phyloP scores from a whole-genome alignment of 1,284 basidiomycete genomes.

The Uromyces viciae-fabae region DNA sequence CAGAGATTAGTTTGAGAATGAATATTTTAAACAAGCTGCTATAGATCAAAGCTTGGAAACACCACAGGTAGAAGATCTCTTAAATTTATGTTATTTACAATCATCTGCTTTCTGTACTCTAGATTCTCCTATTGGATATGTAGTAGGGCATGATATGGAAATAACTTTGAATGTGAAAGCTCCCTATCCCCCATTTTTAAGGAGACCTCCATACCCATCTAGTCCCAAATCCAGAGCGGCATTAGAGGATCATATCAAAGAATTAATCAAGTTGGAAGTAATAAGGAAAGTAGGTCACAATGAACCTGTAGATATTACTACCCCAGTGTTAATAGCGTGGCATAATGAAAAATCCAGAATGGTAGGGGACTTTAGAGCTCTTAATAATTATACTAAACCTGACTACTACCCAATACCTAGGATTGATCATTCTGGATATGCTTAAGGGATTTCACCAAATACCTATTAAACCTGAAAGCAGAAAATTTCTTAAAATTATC shows the following conservation, averaged over 20 bases:
- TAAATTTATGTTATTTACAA: background rate
- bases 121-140: background rate
- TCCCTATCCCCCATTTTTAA: background rate
- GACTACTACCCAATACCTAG: background rate
- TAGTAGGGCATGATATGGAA: background rate
- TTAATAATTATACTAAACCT: background rate
- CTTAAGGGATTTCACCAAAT: slow-evolving; percentile 23
- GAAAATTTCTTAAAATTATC: background rate
- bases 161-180: background rate
- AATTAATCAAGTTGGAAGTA: background rate
- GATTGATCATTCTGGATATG: background rate
- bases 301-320: background rate
- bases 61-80: background rate
- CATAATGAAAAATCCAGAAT: background rate
- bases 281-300: background rate
- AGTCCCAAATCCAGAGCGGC: background rate
- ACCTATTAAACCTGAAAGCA: background rate
- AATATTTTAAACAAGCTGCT: background rate
- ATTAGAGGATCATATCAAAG: background rate
- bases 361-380: background rate
- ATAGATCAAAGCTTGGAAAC: too few relatives aligned
- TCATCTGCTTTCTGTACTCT: background rate
- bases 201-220: background rate
- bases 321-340: background rate
- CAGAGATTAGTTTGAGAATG: background rate